These are phyloP conservation scores for Aspergillus costaricaensis DNA, from an alignment of 2,329 filamentous ascomycete genomes.

Conservation along the genomic window DNA sequence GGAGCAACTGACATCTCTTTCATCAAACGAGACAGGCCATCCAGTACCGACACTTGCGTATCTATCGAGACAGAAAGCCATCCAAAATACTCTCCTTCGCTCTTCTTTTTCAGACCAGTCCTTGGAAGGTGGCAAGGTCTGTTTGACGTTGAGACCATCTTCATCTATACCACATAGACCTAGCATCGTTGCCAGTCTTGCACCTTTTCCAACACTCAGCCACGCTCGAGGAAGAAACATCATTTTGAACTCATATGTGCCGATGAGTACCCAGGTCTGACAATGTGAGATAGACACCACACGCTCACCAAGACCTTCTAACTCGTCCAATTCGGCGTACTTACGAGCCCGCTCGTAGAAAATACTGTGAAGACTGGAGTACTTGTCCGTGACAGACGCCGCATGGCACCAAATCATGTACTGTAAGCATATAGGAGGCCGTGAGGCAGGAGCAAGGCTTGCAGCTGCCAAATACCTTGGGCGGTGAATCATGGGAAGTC, in stretches of 20 bases:
- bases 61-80: conserved; percentile 84
- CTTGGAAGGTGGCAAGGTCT: conserved; percentile 78
- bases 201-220: conserved; percentile 82
- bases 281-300: conserved; percentile 84
- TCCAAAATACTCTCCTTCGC: conserved; percentile 89
- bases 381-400: conserved; percentile 83
- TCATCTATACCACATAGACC: conserved; percentile 87
- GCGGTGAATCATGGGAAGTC: conserved; percentile 84
- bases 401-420: conserved; percentile 97
- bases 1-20: conserved; percentile 66
- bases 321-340: conserved; percentile 84
- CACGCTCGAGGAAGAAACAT: conserved; percentile 97
- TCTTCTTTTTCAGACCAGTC: conserved; percentile 97
- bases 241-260: conserved; percentile 90
- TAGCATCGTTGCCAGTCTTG: conserved; percentile 87
- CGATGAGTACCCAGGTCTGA: conserved; percentile 79
- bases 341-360: conserved; percentile 90
- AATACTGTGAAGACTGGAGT: conserved; percentile 73
- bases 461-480: conserved; percentile 85
- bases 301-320: conserved; percentile 87
- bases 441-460: conserved; percentile 81
- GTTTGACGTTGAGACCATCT: conserved; percentile 81
- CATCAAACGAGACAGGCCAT: conserved; percentile 94
- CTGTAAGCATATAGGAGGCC: conserved; percentile 82
- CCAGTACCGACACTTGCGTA: conserved; percentile 96